phyloP scores from a whole-genome alignment of 2,329 filamentous ascomycete species.

The Talaromyces islandicus region DNA sequence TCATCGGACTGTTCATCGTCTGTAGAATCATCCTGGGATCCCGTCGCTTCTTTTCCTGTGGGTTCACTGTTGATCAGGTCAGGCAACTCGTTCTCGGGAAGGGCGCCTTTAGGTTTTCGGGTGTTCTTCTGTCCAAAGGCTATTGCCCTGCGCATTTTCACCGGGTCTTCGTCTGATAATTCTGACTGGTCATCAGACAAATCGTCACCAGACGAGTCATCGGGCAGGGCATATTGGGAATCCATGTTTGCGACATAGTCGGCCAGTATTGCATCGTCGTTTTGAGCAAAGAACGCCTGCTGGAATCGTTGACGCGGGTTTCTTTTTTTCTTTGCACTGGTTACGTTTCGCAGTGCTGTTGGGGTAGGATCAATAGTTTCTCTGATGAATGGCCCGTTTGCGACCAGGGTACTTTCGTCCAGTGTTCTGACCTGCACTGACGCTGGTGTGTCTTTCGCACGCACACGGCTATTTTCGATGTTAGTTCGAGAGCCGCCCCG shows the following conservation, averaged over 20 bases:
- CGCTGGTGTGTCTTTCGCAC: not conserved
- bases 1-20: constrained; percentile 8
- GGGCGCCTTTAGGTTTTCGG: not conserved
- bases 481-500: constrained; percentile 16
- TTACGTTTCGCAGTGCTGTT: not conserved
- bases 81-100: not conserved
- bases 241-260: constrained; percentile 38
- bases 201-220: constrained; percentile 17
- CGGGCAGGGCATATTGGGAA: constrained; percentile 1
- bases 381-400: not conserved
- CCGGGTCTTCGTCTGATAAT: constrained; percentile 15
- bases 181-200: constrained; percentile 15
- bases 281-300: constrained; percentile 11
- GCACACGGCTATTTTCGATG: constrained; percentile 19
- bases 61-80: not conserved
- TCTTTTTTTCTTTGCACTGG: not conserved
- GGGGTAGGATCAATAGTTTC: not conserved
- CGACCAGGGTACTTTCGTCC: not conserved
- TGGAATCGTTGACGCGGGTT: not conserved
- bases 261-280: constrained; percentile 41
- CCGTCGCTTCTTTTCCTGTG: not conserved
- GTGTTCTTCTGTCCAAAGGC: not conserved
- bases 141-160: constrained; percentile 1
- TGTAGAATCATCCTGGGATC: not conserved
- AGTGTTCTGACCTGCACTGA: not conserved